Conservation (phyloP, 140 eudicot genomes). For the Anethum foeniculum region DNA sequence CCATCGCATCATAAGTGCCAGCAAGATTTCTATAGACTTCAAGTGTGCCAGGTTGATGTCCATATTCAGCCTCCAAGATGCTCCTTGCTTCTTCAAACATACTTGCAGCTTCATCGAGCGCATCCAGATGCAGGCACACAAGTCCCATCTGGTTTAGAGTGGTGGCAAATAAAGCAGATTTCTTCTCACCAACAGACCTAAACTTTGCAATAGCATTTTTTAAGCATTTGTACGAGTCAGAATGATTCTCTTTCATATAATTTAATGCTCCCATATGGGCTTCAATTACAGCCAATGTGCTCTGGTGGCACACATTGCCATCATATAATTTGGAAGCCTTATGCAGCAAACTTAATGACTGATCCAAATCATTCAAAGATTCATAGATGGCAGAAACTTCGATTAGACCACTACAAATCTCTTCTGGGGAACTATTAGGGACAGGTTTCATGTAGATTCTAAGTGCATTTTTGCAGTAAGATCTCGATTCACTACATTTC, state of each 20-base stretch:
- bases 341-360: conserved; percentile 59
- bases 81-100: conserved; percentile 72
- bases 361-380: conserved; percentile 75
- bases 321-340: conserved; percentile 74
- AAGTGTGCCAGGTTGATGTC: conserved; percentile 78
- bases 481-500: conserved; percentile 59
- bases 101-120: conserved; percentile 64
- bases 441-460: conserved; percentile 57
- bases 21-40: conserved; percentile 88
- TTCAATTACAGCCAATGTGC: conserved; percentile 77
- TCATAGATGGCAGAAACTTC: conserved; percentile 84
- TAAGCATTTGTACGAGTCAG: conserved; percentile 55
- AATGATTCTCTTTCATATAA: conserved; percentile 52
- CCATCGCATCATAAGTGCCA: conserved; percentile 86
- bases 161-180: conserved; percentile 69
- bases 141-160: conserved; percentile 95
- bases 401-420: conserved; percentile 65
- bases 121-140: conserved; percentile 65
- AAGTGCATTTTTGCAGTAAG: conserved; percentile 79
- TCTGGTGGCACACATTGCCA: conserved; percentile 74
- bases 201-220: conserved; percentile 56
- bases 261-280: conserved; percentile 90
- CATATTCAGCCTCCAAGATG: conserved; percentile 66
- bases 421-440: conserved; percentile 69
- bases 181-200: conserved; percentile 77